phyloP scores from a whole-genome alignment of 768 basidiomycete species.

The Leccinum variicolor region DNA sequence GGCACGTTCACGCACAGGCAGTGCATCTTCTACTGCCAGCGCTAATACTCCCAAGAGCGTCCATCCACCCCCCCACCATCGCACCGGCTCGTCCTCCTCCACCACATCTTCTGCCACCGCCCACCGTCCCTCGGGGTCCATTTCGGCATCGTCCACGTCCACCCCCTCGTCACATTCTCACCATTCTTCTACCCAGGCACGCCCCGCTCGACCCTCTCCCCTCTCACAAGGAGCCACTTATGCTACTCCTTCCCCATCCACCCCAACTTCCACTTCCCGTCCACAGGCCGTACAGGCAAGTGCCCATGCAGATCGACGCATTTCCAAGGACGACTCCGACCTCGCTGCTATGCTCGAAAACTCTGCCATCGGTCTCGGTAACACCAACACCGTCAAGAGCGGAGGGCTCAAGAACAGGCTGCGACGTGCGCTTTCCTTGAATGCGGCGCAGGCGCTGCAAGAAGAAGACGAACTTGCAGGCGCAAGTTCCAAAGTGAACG shows the following conservation, averaged over 20 bases:
- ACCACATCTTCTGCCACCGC: slow-evolving; percentile 16
- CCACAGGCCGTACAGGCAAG: slow-evolving; percentile 37
- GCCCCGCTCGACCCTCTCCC: slow-evolving; percentile 31
- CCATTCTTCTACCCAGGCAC: slow-evolving; percentile 27
- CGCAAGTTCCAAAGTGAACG: slow-evolving; percentile 26
- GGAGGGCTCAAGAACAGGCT: slow-evolving; percentile 77
- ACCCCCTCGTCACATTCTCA: slow-evolving; percentile 29
- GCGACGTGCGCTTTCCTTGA: slow-evolving; percentile 69
- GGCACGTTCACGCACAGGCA: slow-evolving; percentile 31
- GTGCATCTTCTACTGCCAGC: slow-evolving; percentile 25
- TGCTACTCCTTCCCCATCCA: slow-evolving; percentile 10
- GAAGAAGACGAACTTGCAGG: slow-evolving; percentile 37
- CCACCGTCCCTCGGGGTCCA: slow-evolving; percentile 27
- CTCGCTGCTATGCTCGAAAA: slow-evolving; percentile 50
- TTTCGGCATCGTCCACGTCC: slow-evolving; percentile 28
- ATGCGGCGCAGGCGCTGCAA: slow-evolving; percentile 53
- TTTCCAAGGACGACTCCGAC: slow-evolving; percentile 77
- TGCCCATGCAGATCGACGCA: slow-evolving; percentile 65
- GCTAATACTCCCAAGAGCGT: slow-evolving; percentile 9
- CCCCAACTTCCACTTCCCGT: slow-evolving; percentile 16
- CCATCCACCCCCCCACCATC: slow-evolving; percentile 31
- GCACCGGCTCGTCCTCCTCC: slow-evolving; percentile 30
- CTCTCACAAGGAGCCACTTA: slow-evolving; percentile 32
- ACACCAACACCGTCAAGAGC: slow-evolving; percentile 41
- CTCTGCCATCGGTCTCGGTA: slow-evolving; percentile 36